Percentiles rank a stretch among this genome's conserved stretches.
Evolutionary conservation across 306 rosid genomes (phyloP).

Genomic region (Coriaria nepalensis): DNA sequence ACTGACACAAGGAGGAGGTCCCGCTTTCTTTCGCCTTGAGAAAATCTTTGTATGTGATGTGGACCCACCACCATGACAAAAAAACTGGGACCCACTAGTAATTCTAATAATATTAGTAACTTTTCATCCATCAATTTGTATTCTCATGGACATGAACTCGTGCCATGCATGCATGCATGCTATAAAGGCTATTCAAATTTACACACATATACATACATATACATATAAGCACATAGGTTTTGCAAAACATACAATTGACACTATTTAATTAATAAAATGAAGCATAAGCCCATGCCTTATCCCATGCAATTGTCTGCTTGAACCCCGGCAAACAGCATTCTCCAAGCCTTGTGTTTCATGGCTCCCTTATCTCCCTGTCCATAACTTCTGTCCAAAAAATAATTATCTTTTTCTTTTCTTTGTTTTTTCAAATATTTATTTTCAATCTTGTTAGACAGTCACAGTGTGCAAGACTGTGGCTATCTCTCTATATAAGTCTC

Average conservation of each 20-base stretch:
- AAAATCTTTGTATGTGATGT: not conserved
- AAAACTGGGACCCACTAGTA: not conserved
- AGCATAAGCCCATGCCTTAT: slow-evolving; percentile 48
- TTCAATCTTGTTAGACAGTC: no score
- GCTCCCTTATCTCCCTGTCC: slow-evolving; percentile 13
- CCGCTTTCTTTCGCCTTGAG: not conserved
- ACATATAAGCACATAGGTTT: no score
- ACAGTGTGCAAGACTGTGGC: no score
- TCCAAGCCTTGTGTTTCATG: slow-evolving; percentile 1
- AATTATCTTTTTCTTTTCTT: no score
- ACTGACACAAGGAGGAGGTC: slow-evolving; percentile 9
- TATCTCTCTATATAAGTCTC: not conserved
- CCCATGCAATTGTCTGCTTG: slow-evolving; percentile 60
- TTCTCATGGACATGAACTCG: no score
- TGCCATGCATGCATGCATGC: no score
- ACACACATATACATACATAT: slow-evolving; percentile 1
- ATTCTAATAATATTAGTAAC: no score
- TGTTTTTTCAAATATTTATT: not conserved
- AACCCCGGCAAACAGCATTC: slow-evolving; percentile 13
- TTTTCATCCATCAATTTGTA: no score
- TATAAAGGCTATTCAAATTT: no score
- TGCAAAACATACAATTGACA: no score
- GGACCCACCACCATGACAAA: no score
- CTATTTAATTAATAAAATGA: slow-evolving; percentile 31
- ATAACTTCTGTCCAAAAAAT: not conserved